Evolutionary conservation across 345 rosid species (phyloP).

Genomic region (Citrus hindsii): DNA sequence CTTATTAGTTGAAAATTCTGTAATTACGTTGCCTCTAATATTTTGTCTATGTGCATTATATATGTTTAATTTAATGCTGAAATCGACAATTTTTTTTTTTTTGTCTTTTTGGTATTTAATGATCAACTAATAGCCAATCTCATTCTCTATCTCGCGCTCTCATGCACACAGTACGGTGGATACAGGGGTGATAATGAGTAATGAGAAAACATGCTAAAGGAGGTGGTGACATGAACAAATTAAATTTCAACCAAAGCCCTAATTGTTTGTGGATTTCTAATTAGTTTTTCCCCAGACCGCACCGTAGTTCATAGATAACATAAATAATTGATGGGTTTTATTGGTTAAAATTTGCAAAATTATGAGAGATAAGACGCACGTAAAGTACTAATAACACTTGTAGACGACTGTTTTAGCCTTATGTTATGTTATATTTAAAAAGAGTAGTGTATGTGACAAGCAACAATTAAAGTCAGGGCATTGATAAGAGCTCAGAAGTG

Average conservation of each 20-base stretch:
- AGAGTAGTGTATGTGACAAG: background rate
- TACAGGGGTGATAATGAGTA: no score
- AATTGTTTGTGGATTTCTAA: no score
- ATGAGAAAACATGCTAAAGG: no score
- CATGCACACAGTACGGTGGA: background rate
- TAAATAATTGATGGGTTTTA: no score
- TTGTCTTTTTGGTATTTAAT: background rate
- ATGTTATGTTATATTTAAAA: background rate
- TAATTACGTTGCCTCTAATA: background rate
- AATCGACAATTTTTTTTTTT: background rate
- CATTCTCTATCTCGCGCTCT: background rate
- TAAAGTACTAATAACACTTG: background rate
- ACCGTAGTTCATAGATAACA: no score
- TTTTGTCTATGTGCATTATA: background rate
- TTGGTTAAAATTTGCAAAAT: no score
- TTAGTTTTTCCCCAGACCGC: no score
- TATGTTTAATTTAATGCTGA: background rate
- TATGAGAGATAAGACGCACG: no score
- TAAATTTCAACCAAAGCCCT: no score
- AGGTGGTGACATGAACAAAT: no score
- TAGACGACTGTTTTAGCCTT: background rate
- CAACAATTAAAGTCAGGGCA: background rate
- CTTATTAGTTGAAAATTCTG: background rate
- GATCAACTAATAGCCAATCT: background rate
- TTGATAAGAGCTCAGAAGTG: background rate